Evolutionary conservation across 139 green algal species (phyloP).

Genomic region (Zygnema cylindricum): DNA sequence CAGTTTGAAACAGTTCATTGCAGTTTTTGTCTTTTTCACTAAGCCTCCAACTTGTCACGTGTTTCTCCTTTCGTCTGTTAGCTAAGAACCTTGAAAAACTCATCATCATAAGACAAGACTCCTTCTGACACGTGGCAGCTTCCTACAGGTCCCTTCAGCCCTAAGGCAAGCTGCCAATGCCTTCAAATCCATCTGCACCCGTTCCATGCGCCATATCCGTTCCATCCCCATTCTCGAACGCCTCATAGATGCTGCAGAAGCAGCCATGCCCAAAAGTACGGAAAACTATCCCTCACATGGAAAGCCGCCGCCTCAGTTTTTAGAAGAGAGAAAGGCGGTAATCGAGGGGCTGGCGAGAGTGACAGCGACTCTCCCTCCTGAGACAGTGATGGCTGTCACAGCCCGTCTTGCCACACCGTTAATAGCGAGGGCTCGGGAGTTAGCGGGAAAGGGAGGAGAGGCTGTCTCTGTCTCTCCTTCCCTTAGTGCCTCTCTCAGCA

Average conservation of each 20-base stretch:
- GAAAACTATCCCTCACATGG: neutral
- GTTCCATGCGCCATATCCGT: constrained; percentile 53
- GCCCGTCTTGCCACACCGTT: constrained; percentile 33
- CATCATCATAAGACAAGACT: too few species aligned
- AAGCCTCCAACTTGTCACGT: too few species aligned
- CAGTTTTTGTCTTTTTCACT: too few species aligned
- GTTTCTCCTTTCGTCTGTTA: too few species aligned
- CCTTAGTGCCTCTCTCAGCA: constrained; percentile 46
- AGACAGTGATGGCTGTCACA: constrained; percentile 40
- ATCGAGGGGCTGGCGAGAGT: constrained; percentile 74
- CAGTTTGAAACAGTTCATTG: too few species aligned
- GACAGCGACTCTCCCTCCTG: constrained; percentile 51
- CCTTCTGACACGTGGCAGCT: too few species aligned
- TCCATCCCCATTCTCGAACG: constrained; percentile 11
- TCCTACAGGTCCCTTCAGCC: constrained; percentile 17
- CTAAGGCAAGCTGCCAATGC: constrained; percentile 47
- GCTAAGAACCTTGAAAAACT: too few species aligned
- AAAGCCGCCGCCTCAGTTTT: constrained; percentile 13
- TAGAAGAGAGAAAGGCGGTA: constrained; percentile 65
- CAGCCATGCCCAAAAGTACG: neutral
- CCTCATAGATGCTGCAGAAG: constrained; percentile 38
- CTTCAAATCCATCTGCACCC: constrained; percentile 71
- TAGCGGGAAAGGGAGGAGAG: constrained; percentile 8
- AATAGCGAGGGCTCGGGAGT: neutral
- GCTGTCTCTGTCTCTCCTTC: neutral